Base-by-base conservation (phyloP, 441 rosid species). In the Erodium trifolium region DNA sequence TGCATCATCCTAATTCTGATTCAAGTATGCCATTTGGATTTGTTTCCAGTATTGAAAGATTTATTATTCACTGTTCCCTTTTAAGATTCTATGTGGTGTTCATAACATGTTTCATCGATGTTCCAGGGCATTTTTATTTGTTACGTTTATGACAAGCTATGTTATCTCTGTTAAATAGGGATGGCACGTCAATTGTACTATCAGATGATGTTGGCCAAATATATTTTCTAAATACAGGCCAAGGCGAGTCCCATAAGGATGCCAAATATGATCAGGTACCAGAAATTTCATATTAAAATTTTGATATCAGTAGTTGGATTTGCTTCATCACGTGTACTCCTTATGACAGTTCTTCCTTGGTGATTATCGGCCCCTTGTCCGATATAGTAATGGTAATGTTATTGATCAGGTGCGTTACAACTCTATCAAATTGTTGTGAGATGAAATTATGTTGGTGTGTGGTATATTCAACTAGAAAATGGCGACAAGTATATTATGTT, bases 151-250 rank as follows among this genome's bases (percentile, higher is more conserved):
- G 67, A 63, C 10, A 27, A 53, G 18, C 35, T 29, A 59, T 55
- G 12, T 71, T 66, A 45, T 67, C 70, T 79, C 41, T 73, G 63
- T 63, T 72, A 71, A 63, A 68, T 72, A 96, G 98, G 96, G 99
- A 96, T 74, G 98, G 99, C 43, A 90, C 98, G 16, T 96, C 98
- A 69, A 86, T 96, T 75, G 87, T 91, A 81, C 97, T 96, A 78
- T 96, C 99, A 65, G 99, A 96, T 82, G 98, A 96, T 82, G 97
- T 96, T 81, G 99, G 99, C 68, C 99, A 96, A 76, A 73, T 96
- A 70, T 87, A 96, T 72, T 77, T 90, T 66, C 78, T 96, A 82
- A 90, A 79, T 83, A 96, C 98, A 35, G 99, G 98, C 77, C 94
- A 96, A 84, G 99, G 99, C 68, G 98, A 96, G 82, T 91, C 97